These are phyloP conservation scores for Scenedesmus sp. DNA, from an alignment of 163 green algal genomes.

Conservation along the genomic window DNA sequence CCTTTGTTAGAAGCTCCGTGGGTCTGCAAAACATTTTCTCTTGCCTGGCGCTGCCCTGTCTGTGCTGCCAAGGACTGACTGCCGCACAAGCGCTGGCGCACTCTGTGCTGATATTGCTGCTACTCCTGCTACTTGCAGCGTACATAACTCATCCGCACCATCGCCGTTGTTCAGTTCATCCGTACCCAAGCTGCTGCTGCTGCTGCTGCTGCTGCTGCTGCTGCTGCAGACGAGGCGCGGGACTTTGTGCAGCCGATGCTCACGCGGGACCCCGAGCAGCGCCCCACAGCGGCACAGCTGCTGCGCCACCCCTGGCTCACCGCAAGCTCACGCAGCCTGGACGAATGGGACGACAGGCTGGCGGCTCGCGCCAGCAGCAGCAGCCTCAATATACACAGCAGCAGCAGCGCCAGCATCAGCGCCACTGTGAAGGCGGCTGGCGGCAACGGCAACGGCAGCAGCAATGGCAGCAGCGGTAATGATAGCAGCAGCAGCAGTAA, in stretches of 20 bases:
- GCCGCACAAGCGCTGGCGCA: too few relatives aligned
- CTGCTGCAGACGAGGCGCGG: slow-evolving; percentile 44
- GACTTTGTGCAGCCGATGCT: slow-evolving; percentile 73
- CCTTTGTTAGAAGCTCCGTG: not conserved
- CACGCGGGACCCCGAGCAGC: slow-evolving; percentile 56
- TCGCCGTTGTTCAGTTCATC: too few relatives aligned
- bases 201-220: not conserved
- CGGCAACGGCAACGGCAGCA: not conserved
- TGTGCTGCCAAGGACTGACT: not conserved
- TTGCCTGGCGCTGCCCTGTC: not conserved
- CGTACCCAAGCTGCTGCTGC: not conserved
- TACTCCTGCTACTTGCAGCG: not conserved
- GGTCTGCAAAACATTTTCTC: not conserved
- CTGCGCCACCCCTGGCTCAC: slow-evolving; percentile 51
- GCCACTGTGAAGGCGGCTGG: not conserved
- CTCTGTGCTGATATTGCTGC: not conserved
- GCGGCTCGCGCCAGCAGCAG: not conserved
- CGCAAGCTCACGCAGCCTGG: not conserved
- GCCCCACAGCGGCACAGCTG: slow-evolving; percentile 68
- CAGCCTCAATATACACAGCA: too few relatives aligned
- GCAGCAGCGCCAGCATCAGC: not conserved
- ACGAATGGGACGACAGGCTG: slow-evolving; percentile 3
- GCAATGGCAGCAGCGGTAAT: not conserved
- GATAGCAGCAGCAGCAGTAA: slow-evolving; percentile 18
- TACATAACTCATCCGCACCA: not conserved